Percentiles rank a stretch among this genome's conserved stretches.
These are phyloP conservation scores for Lizanozyma gosingica DNA, from an alignment of 1,139 yeast species.

Conservation along the genomic window DNA sequence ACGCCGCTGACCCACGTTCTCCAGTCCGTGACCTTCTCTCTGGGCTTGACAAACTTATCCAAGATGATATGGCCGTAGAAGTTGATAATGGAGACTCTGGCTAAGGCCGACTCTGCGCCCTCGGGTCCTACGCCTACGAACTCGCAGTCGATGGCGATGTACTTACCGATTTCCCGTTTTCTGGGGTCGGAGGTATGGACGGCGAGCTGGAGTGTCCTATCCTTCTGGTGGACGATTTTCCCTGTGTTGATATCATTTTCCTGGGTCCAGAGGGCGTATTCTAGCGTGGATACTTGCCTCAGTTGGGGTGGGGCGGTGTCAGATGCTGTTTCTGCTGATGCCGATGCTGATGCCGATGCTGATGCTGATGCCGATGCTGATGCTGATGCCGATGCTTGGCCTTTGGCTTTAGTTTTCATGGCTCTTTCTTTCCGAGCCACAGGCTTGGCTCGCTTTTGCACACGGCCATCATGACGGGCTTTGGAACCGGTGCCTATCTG, in stretches of 20 bases:
- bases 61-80: constrained; percentile 63
- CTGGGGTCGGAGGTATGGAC: constrained; percentile 10
- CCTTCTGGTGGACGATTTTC: constrained; percentile 8
- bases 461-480: too few relatives aligned
- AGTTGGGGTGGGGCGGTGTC: not conserved
- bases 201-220: constrained; percentile 1
- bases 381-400: too few relatives aligned
- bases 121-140: constrained; percentile 85
- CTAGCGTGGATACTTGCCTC: constrained; percentile 10
- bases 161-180: constrained; percentile 51
- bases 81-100: constrained; percentile 82
- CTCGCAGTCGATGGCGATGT: constrained; percentile 83
- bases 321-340: too few relatives aligned
- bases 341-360: too few relatives aligned
- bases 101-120: constrained; percentile 63
- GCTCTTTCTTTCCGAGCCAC: too few relatives aligned
- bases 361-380: too few relatives aligned
- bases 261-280: constrained; percentile 21
- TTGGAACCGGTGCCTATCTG: constrained; percentile 10
- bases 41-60: constrained; percentile 71
- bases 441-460: too few relatives aligned
- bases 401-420: too few relatives aligned
- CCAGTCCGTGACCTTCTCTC: constrained; percentile 77
- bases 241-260: constrained; percentile 15
- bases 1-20: constrained; percentile 94